Conservation (phyloP, 345 rosid species). For the Bruguiera gymnorhiza region DNA sequence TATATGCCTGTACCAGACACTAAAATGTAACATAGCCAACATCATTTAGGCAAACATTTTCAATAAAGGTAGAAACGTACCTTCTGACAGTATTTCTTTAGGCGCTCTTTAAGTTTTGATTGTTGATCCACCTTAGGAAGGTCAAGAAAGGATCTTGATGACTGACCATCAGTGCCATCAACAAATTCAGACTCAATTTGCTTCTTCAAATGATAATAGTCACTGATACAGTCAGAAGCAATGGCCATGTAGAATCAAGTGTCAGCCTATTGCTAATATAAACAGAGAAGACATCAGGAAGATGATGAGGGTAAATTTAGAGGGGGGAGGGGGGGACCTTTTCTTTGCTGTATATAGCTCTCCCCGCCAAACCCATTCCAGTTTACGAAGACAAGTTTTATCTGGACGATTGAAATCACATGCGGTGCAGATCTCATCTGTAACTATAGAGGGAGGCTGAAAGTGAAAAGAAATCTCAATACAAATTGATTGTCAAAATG, state of each 20-base stretch:
- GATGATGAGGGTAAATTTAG: conserved; percentile 4
- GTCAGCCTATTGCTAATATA: conserved; percentile 12
- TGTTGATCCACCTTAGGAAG: conserved; percentile 84
- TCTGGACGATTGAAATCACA: conserved; percentile 97
- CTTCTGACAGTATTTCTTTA: conserved; percentile 89
- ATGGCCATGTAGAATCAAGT: conserved; percentile 16
- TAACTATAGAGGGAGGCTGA: conserved; percentile 93
- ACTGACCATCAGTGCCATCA: conserved; percentile 51
- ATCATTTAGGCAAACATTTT: conserved; percentile 18
- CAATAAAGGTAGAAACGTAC: conserved; percentile 30
- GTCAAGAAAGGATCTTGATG: conserved; percentile 77
- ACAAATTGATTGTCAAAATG: conserved; percentile 2
- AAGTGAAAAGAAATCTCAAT: conserved; percentile 27
- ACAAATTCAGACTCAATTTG: conserved; percentile 91
- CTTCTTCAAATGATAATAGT: conserved; percentile 87
- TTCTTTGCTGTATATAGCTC: conserved; percentile 79
- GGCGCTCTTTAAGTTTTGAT: conserved; percentile 68
- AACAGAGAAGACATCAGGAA: conserved; percentile 8
- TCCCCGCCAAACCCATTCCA: conserved; percentile 99
- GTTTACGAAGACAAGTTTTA: conserved; percentile 86
- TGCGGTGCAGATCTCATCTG: conserved; percentile 89
- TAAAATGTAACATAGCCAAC: conserved; percentile 21
- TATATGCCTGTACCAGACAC: conserved; percentile 59
- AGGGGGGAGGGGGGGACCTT: conserved; percentile 45
- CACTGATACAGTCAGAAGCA: conserved; percentile 47